These are phyloP conservation scores for Stagonosporopsis vannaccii DNA, from an alignment of 2,329 filamentous ascomycete species.

Conservation along the genomic window DNA sequence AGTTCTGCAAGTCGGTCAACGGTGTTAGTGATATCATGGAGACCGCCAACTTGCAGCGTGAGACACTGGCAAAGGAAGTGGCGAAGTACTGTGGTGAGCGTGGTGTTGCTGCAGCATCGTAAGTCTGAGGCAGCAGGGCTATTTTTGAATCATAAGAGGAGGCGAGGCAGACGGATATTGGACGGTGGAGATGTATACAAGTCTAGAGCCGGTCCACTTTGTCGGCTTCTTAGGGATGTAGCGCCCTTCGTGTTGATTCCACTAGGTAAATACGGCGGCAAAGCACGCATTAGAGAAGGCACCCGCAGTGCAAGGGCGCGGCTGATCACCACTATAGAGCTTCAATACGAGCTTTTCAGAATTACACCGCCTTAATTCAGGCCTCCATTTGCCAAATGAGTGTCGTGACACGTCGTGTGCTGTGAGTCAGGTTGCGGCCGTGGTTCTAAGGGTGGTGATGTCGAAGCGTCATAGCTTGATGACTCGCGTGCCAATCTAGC, in stretches of 20 bases:
- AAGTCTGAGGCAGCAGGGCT: conserved; percentile 8
- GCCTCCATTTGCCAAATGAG: neutral
- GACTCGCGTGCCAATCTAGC: conserved; percentile 18
- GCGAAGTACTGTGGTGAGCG: conserved; percentile 75
- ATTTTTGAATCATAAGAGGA: conserved; percentile 1
- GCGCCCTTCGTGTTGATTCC: conserved; percentile 10
- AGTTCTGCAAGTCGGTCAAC: conserved; percentile 54
- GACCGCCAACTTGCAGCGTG: conserved; percentile 67
- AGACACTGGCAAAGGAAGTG: conserved; percentile 75
- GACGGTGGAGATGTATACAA: neutral
- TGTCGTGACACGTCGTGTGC: neutral
- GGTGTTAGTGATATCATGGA: conserved; percentile 72
- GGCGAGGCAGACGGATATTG: conserved; percentile 1
- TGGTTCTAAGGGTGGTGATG: conserved; percentile 6
- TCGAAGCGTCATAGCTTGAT: conserved; percentile 18
- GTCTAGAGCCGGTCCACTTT: neutral
- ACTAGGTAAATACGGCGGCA: neutral
- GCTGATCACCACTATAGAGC: neutral
- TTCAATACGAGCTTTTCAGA: conserved; percentile 2
- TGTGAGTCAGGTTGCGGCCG: conserved; percentile 10
- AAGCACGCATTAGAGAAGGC: neutral
- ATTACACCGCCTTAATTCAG: neutral
- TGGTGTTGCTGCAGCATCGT: conserved; percentile 44
- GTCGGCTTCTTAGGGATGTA: neutral
- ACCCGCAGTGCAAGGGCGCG: conserved; percentile 7